These are phyloP conservation scores for Fusarium tupiense DNA, from an alignment of 2,329 filamentous ascomycete species.

Conservation along the genomic window DNA sequence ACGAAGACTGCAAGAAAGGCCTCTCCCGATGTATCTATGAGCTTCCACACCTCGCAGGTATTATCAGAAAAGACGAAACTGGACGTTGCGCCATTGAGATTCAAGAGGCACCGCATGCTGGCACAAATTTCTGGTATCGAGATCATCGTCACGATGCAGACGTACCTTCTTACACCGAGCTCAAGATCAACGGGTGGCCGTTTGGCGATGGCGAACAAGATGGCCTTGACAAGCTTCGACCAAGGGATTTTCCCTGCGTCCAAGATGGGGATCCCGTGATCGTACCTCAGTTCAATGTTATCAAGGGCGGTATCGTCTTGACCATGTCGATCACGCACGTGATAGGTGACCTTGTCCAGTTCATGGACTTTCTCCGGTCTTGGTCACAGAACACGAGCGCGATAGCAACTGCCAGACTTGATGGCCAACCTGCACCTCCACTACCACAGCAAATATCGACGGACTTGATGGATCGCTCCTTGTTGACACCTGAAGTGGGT, in stretches of 20 bases:
- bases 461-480: conserved; percentile 1
- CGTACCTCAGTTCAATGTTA: conserved; percentile 7
- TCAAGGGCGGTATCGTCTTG: conserved; percentile 3
- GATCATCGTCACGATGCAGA: background rate
- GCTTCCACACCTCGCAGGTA: conserved; percentile 7
- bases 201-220: conserved; percentile 6
- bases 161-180: conserved; percentile 1
- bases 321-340: conserved; percentile 13
- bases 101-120: background rate
- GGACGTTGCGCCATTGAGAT: conserved; percentile 7
- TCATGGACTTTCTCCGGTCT: conserved; percentile 2
- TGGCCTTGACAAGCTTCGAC: conserved; percentile 5
- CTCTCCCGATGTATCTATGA: conserved; percentile 8
- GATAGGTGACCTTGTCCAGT: conserved; percentile 10
- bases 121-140: conserved; percentile 1
- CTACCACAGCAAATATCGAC: background rate
- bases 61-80: conserved; percentile 4
- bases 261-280: conserved; percentile 9
- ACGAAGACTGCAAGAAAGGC: conserved; percentile 9
- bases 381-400: conserved; percentile 2
- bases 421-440: background rate
- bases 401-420: background rate
- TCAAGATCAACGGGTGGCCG: background rate
- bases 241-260: background rate
- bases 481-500: background rate